A percentile compares a stretch with the other conserved stretches of the same genome.
Conservation (phyloP, 208 protist genomes). For the Acanthamoeba lenticulata region DNA sequence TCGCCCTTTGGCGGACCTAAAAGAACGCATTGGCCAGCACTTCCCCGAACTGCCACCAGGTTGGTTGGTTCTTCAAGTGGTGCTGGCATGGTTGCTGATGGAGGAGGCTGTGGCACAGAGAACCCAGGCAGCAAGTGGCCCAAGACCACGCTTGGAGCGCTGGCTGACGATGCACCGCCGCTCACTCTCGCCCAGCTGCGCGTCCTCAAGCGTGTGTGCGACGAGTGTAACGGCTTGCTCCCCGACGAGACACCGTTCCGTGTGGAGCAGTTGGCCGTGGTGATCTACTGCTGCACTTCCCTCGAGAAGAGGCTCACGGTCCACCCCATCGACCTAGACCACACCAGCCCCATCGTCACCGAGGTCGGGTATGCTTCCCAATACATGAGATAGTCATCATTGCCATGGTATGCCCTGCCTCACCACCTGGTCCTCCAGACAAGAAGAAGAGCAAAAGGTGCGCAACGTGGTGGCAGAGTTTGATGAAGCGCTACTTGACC, state of each 20-base stretch:
- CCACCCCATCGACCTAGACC: background rate
- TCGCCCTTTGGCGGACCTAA: background rate
- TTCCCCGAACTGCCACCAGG: constrained; percentile 46
- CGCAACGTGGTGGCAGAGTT: constrained; percentile 22
- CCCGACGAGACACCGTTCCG: background rate
- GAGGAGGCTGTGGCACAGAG: constrained; percentile 6
- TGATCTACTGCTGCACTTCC: constrained; percentile 49
- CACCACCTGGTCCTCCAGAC: too few species aligned
- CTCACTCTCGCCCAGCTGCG: constrained; percentile 21
- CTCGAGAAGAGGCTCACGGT: constrained; percentile 12
- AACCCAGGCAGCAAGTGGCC: constrained; percentile 61
- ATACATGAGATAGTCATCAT: background rate
- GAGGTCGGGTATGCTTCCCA: background rate
- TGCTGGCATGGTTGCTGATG: background rate
- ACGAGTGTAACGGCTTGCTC: background rate
- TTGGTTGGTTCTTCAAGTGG: background rate
- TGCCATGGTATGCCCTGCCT: too few species aligned
- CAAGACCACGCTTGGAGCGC: constrained; percentile 37
- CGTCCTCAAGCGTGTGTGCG: background rate
- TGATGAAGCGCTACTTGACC: background rate
- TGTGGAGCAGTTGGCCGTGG: constrained; percentile 9
- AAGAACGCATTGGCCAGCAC: background rate
- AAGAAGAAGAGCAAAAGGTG: background rate
- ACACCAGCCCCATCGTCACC: background rate
- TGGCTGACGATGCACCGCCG: background rate